Base-by-base conservation (phyloP, 148 eudicot genomes). In the Nepenthes mirabilis region DNA sequence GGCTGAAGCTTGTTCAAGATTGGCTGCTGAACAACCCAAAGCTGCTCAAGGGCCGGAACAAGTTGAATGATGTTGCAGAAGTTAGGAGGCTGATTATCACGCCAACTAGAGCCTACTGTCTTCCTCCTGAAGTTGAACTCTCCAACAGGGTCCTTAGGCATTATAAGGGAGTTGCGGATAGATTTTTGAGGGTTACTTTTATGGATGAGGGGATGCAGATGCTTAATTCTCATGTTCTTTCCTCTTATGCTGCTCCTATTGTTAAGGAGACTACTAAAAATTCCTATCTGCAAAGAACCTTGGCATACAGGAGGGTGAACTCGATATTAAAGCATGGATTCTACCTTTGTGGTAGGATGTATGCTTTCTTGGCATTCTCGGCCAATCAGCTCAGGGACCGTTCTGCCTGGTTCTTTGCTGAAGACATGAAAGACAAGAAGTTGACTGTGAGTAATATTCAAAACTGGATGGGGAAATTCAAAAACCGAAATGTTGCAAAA, bases 391-490 rank as follows among this genome's bases (percentile, higher is more conserved):
- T 91, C 64, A 73, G 88, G 69, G 98, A 91, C 63, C 93, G 86
- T 43, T 88, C 96, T 12, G 96, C 96, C n/a, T 91, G 98, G 98
- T 88, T 91, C 54, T 85, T 88, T 74, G 96, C 98, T 34, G 94
- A 82, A 67, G 80, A 76, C 47, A 59, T 63, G 64, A 74, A 36
- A 11, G 59, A 71, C 49, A 48, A 37, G 9, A 50, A 47, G n/a
- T 57, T 71, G 34, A 63, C 64, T 0, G 88, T 80, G 1, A 6
- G 1, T 5, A 40, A 8, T 48, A 80, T 91, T n/a, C 64, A 50
- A 65, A 64, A 11, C 1, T 91, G 94, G 98, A 91, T 88, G 98
- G 98, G 98, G 2, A 76, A 56, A 60, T 91, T 91, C 60, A 52
- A 52, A 0, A 68, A 82, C 47, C 62, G 58, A 60, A 88, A 83